A percentile compares a stretch with the other conserved stretches of the same genome.
These are phyloP conservation scores for Rhynchospora breviuscula DNA, from an alignment of 176 grass and related monocot species.

Conservation along the genomic window DNA sequence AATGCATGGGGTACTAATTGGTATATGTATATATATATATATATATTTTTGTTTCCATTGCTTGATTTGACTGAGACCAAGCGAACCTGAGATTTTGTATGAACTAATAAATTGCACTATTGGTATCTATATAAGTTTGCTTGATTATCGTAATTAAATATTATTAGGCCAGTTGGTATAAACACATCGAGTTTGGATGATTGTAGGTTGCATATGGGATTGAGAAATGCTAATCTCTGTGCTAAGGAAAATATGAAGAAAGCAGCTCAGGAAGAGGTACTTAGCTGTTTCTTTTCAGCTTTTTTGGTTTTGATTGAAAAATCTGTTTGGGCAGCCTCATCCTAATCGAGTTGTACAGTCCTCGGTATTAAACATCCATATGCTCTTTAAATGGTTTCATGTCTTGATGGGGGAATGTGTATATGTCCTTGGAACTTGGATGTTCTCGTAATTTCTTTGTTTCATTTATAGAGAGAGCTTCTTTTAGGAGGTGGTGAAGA, in stretches of 20 bases:
- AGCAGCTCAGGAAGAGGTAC: slow-evolving; percentile 65
- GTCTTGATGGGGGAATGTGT: not conserved
- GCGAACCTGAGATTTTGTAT: not conserved
- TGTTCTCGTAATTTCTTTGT: slow-evolving; percentile 23
- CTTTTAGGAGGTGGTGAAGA: slow-evolving; percentile 63
- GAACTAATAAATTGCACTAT: not conserved
- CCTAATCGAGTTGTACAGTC: not conserved
- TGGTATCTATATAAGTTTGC: not conserved
- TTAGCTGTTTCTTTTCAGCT: slow-evolving; percentile 1
- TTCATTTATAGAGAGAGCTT: slow-evolving; percentile 63
- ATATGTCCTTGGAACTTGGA: slow-evolving; percentile 3
- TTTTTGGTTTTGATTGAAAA: not conserved
- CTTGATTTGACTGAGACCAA: not conserved
- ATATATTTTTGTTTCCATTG: not conserved
- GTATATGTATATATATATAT: no score
- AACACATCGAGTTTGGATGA: not conserved
- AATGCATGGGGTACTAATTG: not conserved
- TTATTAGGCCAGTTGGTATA: no score
- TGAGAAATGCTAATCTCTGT: slow-evolving; percentile 82
- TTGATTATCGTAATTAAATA: not conserved
- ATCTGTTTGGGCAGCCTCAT: not conserved
- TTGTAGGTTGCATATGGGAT: slow-evolving; percentile 43
- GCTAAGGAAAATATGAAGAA: slow-evolving; percentile 73
- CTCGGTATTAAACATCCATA: not conserved
- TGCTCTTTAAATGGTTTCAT: not conserved